Percentiles rank a stretch among this genome's conserved stretches.
Evolutionary conservation across 192 early-diverging fungal genomes (phyloP).

Genomic region (Kickxella alabastrina): DNA sequence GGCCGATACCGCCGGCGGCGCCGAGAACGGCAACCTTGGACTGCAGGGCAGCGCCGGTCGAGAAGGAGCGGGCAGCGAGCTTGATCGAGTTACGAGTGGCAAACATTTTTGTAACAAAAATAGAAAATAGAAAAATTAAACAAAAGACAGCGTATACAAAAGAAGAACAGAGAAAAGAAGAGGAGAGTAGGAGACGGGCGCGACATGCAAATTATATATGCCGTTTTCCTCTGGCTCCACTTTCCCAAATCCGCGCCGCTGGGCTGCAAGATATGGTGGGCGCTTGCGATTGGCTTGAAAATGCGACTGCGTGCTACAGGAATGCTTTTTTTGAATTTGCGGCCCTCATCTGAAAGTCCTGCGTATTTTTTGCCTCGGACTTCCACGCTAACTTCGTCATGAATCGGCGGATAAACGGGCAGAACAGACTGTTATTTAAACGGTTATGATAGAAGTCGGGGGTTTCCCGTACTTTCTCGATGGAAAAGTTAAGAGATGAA

Average conservation of each 20-base stretch:
- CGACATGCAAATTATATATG: background rate
- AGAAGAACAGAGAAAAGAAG: background rate
- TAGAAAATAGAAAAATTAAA: background rate
- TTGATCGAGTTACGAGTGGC: constrained; percentile 44
- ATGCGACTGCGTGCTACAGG: no score
- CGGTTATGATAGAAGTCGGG: no score
- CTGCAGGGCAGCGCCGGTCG: constrained; percentile 42
- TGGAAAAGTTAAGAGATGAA: no score
- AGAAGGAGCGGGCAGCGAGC: constrained; percentile 50
- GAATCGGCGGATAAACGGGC: no score
- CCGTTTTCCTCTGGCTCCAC: background rate
- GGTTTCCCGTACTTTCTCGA: no score
- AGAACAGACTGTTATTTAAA: no score
- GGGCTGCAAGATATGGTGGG: no score
- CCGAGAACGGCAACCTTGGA: constrained; percentile 68
- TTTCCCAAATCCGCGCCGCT: background rate
- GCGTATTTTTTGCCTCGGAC: no score
- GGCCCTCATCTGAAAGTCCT: no score
- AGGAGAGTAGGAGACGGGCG: background rate
- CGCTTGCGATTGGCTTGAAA: constrained; percentile 5
- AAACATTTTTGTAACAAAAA: constrained; percentile 37
- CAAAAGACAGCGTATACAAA: background rate
- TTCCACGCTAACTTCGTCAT: no score
- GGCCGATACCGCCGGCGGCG: constrained; percentile 94
- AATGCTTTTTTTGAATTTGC: no score